phyloP scores from a whole-genome alignment of 306 rosid species.

The Corylus americana region DNA sequence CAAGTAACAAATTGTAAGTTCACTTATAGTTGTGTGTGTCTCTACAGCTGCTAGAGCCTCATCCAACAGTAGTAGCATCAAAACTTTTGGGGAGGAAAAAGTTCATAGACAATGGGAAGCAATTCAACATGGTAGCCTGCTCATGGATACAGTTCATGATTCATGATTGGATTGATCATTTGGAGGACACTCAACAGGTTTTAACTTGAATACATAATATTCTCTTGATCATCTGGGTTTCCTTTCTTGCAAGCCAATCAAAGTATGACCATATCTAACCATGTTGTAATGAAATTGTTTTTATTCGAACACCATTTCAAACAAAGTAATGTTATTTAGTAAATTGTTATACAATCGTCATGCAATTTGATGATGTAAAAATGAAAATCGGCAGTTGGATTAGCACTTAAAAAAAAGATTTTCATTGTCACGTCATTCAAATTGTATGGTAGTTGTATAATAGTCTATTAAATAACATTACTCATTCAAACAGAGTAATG shows the following conservation, averaged over 20 bases:
- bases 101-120: constrained; percentile 61
- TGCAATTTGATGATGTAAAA: too few species aligned
- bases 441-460: too few species aligned
- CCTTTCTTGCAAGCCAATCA: not conserved
- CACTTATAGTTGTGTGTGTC: not conserved
- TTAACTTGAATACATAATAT: not conserved
- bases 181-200: constrained; percentile 78
- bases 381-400: too few species aligned
- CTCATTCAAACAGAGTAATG: too few species aligned
- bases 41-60: constrained; percentile 61
- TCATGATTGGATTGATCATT: constrained; percentile 85
- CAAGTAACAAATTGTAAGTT: too few species aligned
- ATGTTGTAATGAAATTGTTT: not conserved
- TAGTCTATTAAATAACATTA: too few species aligned
- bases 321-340: too few species aligned
- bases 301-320: not conserved
- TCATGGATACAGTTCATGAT: constrained; percentile 86
- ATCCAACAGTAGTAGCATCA: constrained; percentile 62
- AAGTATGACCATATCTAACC: not conserved
- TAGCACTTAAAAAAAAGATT: too few species aligned
- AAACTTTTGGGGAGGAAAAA: constrained; percentile 63
- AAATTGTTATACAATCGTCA: too few species aligned
- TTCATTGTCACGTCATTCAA: too few species aligned
- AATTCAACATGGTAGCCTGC: constrained; percentile 76
- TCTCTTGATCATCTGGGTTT: not conserved